Percentiles rank a stretch among this genome's conserved stretches.
Evolutionary conservation across 345 rosid species (phyloP).

Genomic region (Lepidium africanum): DNA sequence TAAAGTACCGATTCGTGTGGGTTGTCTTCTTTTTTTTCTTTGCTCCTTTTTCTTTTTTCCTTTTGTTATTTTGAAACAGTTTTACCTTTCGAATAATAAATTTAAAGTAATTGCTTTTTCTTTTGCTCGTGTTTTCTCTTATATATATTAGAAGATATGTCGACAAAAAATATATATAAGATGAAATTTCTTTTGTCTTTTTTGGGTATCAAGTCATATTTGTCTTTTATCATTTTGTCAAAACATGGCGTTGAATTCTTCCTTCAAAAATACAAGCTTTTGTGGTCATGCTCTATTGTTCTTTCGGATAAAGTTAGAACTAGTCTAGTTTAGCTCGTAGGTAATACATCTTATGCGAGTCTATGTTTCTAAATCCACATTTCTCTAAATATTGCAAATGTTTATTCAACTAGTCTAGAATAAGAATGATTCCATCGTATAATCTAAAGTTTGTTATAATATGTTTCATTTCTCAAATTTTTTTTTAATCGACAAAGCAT

Average conservation of each 20-base stretch:
- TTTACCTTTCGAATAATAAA: conserved; percentile 19
- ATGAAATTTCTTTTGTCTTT: neutral
- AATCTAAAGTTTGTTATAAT: neutral
- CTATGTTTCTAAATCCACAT: neutral
- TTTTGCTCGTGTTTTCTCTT: conserved; percentile 16
- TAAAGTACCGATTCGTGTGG: conserved; percentile 23
- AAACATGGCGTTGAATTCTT: conserved; percentile 5
- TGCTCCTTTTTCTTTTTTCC: neutral
- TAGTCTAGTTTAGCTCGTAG: neutral
- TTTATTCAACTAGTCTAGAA: neutral
- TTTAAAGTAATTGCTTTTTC: conserved; percentile 11
- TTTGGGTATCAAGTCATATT: conserved; percentile 13
- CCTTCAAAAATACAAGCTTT: conserved; percentile 12
- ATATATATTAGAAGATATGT: neutral
- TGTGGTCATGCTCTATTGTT: neutral
- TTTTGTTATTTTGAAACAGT: conserved; percentile 11
- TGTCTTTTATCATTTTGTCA: conserved; percentile 27
- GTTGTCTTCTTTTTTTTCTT: conserved; percentile 20
- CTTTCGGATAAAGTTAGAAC: neutral
- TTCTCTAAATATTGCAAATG: neutral
- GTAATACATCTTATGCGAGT: neutral
- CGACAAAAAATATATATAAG: no score
- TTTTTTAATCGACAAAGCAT: no score
- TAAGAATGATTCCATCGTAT: neutral
- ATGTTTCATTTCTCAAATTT: no score